These are phyloP conservation scores for Coniferiporia weirii DNA, from an alignment of 1,284 basidiomycete species.

Conservation along the genomic window DNA sequence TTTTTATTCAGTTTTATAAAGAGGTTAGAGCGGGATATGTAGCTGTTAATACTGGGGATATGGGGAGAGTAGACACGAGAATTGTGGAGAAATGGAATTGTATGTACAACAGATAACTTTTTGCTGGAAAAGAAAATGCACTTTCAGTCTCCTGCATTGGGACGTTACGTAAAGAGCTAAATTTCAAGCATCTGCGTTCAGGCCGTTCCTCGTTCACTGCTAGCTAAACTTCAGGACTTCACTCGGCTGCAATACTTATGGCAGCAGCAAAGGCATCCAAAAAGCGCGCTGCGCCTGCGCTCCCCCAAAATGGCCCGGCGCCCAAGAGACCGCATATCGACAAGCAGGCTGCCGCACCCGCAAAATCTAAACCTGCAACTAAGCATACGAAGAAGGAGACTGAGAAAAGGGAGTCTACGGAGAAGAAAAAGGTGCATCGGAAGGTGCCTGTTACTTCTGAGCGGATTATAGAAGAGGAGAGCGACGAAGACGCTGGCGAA, in stretches of 20 bases:
- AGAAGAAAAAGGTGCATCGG: slow-evolving; percentile 5
- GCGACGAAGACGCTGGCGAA: slow-evolving; percentile 14
- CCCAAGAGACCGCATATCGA: slow-evolving; percentile 4
- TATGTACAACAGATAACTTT: no score
- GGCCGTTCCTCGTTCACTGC: not conserved
- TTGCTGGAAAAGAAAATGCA: no score
- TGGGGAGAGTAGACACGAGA: no score
- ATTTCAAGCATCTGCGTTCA: no score
- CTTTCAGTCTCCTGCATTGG: no score
- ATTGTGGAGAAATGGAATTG: no score
- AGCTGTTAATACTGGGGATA: no score
- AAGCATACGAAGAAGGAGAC: not conserved
- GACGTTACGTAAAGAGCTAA: not conserved
- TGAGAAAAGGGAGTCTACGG: not conserved
- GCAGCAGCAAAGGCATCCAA: slow-evolving; percentile 4
- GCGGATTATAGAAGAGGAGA: slow-evolving; percentile 1
- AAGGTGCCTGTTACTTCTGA: slow-evolving; percentile 20
- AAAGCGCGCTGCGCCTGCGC: slow-evolving; percentile 7
- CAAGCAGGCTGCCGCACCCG: not conserved
- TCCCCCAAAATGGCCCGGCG: not conserved
- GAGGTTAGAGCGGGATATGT: no score
- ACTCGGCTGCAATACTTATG: not conserved
- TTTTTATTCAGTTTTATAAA: not conserved
- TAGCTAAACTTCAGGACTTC: no score
- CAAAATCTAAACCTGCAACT: not conserved